These are phyloP conservation scores for Paracorniculantispora psalliotae DNA, from an alignment of 2,329 filamentous ascomycete species.

Conservation along the genomic window DNA sequence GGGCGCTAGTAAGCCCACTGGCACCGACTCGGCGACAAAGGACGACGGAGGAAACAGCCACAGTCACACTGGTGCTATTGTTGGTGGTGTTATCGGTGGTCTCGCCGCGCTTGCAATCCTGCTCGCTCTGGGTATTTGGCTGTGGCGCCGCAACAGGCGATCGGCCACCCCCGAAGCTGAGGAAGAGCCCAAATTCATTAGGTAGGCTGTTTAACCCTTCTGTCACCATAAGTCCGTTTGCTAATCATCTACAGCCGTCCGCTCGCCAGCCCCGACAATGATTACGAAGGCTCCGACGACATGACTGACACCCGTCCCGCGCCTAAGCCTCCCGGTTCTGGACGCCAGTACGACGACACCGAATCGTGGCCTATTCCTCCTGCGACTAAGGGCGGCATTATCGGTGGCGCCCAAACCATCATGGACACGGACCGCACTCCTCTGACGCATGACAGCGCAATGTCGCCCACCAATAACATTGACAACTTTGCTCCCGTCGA, in stretches of 20 bases:
- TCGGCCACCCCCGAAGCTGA: background rate
- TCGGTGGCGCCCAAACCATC: background rate
- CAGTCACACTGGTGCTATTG: conserved; percentile 44
- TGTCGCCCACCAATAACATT: background rate
- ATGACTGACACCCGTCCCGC: conserved; percentile 9
- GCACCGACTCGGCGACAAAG: background rate
- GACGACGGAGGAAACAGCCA: conserved; percentile 22
- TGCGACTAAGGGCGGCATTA: background rate
- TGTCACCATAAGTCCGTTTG: background rate
- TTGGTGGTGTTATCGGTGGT: conserved; percentile 51
- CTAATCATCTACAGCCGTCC: conserved; percentile 4
- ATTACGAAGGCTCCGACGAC: conserved; percentile 1
- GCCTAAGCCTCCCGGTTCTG: conserved; percentile 3
- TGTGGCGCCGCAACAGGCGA: conserved; percentile 37
- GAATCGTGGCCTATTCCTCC: conserved; percentile 11
- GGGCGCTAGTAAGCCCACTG: conserved; percentile 3
- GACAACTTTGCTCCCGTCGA: conserved; percentile 1
- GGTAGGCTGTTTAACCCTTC: background rate
- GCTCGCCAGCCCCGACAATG: conserved; percentile 9
- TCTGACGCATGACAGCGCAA: background rate
- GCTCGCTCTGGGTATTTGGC: conserved; percentile 37
- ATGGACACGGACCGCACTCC: conserved; percentile 3
- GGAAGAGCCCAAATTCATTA: conserved; percentile 10
- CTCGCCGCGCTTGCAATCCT: conserved; percentile 42
- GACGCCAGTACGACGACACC: background rate